Evolutionary conservation across 2,329 filamentous ascomycete species (phyloP).

Genomic region (Neurospora sp.): DNA sequence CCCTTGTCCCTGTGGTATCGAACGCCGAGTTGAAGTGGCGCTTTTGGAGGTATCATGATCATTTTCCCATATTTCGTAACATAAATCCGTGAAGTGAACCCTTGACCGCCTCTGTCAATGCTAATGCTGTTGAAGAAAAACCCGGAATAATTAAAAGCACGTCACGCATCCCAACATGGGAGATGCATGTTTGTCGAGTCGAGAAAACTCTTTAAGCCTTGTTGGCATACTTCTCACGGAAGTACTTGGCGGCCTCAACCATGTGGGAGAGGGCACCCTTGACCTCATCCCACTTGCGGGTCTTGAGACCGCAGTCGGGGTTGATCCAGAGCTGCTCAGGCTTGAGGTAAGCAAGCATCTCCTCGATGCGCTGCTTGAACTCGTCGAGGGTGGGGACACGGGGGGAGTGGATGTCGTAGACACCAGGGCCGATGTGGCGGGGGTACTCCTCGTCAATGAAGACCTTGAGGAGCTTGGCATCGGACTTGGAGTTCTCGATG

Average conservation of each 20-base stretch:
- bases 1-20: constrained; percentile 9
- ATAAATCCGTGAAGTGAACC: constrained; percentile 16
- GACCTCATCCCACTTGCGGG: constrained; percentile 95
- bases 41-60: constrained; percentile 18
- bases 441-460: constrained; percentile 97
- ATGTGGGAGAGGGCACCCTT: constrained; percentile 94
- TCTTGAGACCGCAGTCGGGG: constrained; percentile 99
- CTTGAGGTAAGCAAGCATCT: constrained; percentile 97
- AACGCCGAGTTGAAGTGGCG: constrained; percentile 21
- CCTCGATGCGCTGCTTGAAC: constrained; percentile 93
- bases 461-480: constrained; percentile 97
- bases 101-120: constrained; percentile 13
- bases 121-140: constrained; percentile 22
- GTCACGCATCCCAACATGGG: neutral
- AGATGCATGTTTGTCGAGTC: constrained; percentile 6
- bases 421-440: constrained; percentile 96
- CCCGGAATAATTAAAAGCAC: constrained; percentile 12
- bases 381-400: constrained; percentile 95
- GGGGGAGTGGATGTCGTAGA: constrained; percentile 99
- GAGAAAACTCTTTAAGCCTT: constrained; percentile 15
- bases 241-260: constrained; percentile 97
- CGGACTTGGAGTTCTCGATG: constrained; percentile 99
- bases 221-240: constrained; percentile 78
- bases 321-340: constrained; percentile 99
- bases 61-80: constrained; percentile 14